Evolutionary conservation across 1,139 yeast genomes (phyloP).

Genomic region (Yamadazyma mexicana): DNA sequence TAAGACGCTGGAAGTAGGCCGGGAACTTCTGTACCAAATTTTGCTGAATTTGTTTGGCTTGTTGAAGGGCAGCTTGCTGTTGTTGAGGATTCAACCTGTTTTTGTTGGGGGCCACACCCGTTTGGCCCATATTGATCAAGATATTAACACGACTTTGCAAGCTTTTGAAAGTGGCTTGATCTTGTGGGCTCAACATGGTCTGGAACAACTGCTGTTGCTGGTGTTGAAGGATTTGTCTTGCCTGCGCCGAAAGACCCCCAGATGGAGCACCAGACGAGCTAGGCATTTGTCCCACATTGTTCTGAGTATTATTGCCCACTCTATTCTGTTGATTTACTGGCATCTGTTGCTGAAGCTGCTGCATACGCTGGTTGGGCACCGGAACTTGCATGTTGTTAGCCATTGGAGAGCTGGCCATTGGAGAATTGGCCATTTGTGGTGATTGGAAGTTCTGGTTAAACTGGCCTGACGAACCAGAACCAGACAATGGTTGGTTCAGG

Average conservation of each 20-base stretch:
- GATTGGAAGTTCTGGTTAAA: constrained; percentile 12
- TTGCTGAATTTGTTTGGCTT: constrained; percentile 45
- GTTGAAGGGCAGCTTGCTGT: constrained; percentile 47
- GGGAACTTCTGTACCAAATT: constrained; percentile 47
- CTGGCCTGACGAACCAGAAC: constrained; percentile 8
- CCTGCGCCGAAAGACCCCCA: constrained; percentile 12
- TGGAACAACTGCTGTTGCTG: constrained; percentile 51
- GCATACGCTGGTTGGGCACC: constrained; percentile 17
- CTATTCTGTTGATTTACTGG: constrained; percentile 18
- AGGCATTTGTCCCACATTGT: constrained; percentile 1
- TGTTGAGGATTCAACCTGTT: constrained; percentile 45
- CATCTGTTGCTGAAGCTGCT: constrained; percentile 26
- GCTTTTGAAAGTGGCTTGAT: constrained; percentile 46
- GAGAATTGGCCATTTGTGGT: constrained; percentile 11
- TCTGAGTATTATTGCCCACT: constrained; percentile 2
- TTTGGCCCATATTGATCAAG: constrained; percentile 45
- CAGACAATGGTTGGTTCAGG: constrained; percentile 9
- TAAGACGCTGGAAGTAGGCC: constrained; percentile 42
- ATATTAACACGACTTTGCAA: constrained; percentile 43
- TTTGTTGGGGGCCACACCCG: constrained; percentile 47
- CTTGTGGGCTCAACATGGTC: constrained; percentile 41
- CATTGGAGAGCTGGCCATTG: constrained; percentile 13
- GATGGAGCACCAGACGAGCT: constrained; percentile 1
- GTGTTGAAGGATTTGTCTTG: constrained; percentile 29
- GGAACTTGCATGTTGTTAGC: constrained; percentile 17